A percentile compares a stretch with the other conserved stretches of the same genome.
Conservation (phyloP, 371 early-diverging fungal species). For the Mortierella sp. region DNA sequence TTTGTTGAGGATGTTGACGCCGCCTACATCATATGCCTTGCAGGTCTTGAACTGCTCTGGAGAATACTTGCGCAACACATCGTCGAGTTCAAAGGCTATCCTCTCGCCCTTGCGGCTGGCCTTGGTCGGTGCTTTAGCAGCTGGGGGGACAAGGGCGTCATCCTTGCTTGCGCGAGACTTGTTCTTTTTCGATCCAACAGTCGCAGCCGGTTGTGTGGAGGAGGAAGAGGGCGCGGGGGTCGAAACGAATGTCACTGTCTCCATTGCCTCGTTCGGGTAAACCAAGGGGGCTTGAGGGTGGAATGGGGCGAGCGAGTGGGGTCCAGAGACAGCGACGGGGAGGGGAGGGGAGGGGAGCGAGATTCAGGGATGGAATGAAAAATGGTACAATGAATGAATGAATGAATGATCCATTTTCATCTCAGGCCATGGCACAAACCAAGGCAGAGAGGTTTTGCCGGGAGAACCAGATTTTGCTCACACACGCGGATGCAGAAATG, state of each 20-base stretch:
- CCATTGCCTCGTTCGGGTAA: too few species aligned
- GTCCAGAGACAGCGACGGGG: not conserved
- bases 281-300: not conserved
- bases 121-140: not conserved
- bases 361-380: not conserved
- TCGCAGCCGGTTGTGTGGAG: not conserved
- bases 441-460: not conserved
- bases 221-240: conserved; percentile 14
- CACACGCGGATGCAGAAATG: not conserved
- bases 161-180: conserved; percentile 14
- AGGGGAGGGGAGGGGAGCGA: too few species aligned
- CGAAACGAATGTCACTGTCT: not conserved
- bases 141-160: not conserved
- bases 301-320: not conserved
- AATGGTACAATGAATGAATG: not conserved
- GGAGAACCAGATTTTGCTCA: conserved; percentile 8
- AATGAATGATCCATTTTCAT: too few species aligned
- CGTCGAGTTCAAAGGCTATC: conserved; percentile 45
- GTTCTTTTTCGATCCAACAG: conserved; percentile 10
- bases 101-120: conserved; percentile 25
- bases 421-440: too few species aligned
- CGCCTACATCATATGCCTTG: conserved; percentile 62
- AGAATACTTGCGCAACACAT: conserved; percentile 42
- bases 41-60: conserved; percentile 52
- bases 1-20: conserved; percentile 74